These are phyloP conservation scores for Sclerotinia trifoliorum DNA, from an alignment of 2,329 filamentous ascomycete genomes.

Conservation along the genomic window DNA sequence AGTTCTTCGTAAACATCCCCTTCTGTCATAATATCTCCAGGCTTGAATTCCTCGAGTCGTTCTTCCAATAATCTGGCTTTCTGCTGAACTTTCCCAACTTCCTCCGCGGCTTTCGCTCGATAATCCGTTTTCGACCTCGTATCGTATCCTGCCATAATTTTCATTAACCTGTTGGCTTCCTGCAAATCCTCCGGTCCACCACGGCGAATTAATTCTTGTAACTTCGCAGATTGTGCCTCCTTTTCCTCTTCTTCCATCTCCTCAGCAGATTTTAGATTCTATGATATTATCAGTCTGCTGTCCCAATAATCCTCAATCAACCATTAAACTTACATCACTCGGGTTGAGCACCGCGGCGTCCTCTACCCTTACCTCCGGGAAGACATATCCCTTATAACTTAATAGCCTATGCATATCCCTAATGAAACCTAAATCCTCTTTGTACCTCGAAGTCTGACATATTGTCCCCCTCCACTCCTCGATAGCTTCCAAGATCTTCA, in stretches of 20 bases:
- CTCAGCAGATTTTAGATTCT: conserved; percentile 94
- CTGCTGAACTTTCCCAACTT: conserved; percentile 91
- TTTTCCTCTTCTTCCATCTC: conserved; percentile 98
- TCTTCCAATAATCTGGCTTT: conserved; percentile 92
- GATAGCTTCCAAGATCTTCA: conserved; percentile 90
- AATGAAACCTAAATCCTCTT: conserved; percentile 94
- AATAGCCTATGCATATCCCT: conserved; percentile 95
- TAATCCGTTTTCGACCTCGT: conserved; percentile 96
- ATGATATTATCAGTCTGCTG: conserved; percentile 36
- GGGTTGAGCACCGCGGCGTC: conserved; percentile 96
- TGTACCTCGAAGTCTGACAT: conserved; percentile 96
- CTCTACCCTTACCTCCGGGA: conserved; percentile 87
- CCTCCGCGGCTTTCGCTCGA: conserved; percentile 93
- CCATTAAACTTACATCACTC: conserved; percentile 71
- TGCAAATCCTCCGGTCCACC: conserved; percentile 91
- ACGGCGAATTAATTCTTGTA: conserved; percentile 92
- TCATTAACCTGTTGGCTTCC: conserved; percentile 97
- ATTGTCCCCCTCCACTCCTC: conserved; percentile 99
- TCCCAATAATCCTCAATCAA: conserved; percentile 3
- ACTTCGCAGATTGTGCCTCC: conserved; percentile 93
- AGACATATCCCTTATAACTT: conserved; percentile 95
- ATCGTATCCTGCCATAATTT: conserved; percentile 97
- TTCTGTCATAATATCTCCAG: conserved; percentile 73
- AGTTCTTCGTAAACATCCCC: conserved; percentile 77
- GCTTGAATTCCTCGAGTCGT: conserved; percentile 79